Evolutionary conservation across 1,139 yeast species (phyloP), one percentile per base, ranked within the genome.

Genomic region (Yamadazyma dushanensis): DNA sequence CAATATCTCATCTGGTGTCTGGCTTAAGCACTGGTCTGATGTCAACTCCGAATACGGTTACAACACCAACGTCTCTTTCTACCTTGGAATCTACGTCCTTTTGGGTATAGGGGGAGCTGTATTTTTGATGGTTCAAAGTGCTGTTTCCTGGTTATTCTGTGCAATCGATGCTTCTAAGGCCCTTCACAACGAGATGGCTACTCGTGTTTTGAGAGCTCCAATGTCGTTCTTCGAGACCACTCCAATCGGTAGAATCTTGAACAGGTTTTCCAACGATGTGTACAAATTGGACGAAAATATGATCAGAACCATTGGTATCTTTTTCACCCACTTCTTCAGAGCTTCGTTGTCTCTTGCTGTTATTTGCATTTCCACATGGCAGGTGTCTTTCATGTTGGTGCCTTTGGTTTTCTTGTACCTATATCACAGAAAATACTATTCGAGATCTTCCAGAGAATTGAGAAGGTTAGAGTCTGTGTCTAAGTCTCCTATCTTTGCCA

Each of bases 181-280:
- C 37, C 62, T 65, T 46, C 73, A 66, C 42, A 63, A 62, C 34
- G 54, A 49, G 18, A 61, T 66, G 68, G 67, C 68, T 4, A 38
- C 46, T 23, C 44, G 59, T 7, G 61, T 66, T 1, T 53, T 65
- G 38, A 53, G 66, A 36, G 56, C 70, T 2, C 73, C 73, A 25
- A 66, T 66, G 73, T 57, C 67, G 3, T 66, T 65, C 42, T 66
- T 66, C 40, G 73, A 66, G 38, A 65, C 72, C 9, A 66, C 71
- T 0, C 73, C 73, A 13, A 51, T 60, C 23, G 71, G 70, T 1
- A 46, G 70, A 41, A 61, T 66, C 28, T 56, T 63, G 51, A 65
- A 65, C 43, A 54, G 72, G 40, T 66, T 63, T 41, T 52, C 70
- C 5, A 65, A 64, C 29, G 70, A 66, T 41, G 59, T 66, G 20